Conservation (phyloP, 257 asterid genomes). For the Catharanthus roseus region DNA sequence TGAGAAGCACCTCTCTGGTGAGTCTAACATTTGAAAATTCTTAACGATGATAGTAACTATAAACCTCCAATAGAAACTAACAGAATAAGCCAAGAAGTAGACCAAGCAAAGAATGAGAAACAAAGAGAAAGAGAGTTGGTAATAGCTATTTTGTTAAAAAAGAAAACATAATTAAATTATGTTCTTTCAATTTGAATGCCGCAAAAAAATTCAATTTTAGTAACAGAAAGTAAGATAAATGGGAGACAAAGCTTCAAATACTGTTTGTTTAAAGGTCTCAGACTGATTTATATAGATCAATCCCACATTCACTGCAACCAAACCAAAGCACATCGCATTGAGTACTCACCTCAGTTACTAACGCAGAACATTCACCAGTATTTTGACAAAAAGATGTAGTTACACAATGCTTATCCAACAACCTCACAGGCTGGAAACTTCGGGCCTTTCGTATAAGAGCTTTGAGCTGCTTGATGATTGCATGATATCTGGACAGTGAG, state of each 20-base stretch:
- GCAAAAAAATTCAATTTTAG: not conserved
- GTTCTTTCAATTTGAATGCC: not conserved
- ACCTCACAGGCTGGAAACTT: constrained; percentile 48
- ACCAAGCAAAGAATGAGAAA: not conserved
- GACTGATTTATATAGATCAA: no score
- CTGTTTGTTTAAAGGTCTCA: no score
- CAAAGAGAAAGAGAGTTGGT: not conserved
- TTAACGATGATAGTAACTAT: not conserved
- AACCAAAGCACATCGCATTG: constrained; percentile 4
- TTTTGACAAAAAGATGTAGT: constrained; percentile 31
- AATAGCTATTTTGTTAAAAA: not conserved
- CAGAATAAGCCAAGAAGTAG: not conserved
- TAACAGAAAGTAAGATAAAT: not conserved
- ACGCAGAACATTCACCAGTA: constrained; percentile 18
- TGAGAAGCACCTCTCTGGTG: not conserved
- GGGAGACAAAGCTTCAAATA: not conserved
- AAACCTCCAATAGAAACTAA: not conserved
- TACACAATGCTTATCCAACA: constrained; percentile 80
- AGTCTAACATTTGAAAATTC: not conserved
- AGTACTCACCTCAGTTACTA: constrained; percentile 41
- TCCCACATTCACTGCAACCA: constrained; percentile 10
- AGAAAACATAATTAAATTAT: not conserved
- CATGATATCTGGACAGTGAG: constrained; percentile 55
- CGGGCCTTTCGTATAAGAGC: constrained; percentile 47
- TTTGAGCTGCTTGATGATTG: constrained; percentile 56